phyloP scores from a whole-genome alignment of 768 basidiomycete genomes.

The Phlebiopsis flavidoalba region DNA sequence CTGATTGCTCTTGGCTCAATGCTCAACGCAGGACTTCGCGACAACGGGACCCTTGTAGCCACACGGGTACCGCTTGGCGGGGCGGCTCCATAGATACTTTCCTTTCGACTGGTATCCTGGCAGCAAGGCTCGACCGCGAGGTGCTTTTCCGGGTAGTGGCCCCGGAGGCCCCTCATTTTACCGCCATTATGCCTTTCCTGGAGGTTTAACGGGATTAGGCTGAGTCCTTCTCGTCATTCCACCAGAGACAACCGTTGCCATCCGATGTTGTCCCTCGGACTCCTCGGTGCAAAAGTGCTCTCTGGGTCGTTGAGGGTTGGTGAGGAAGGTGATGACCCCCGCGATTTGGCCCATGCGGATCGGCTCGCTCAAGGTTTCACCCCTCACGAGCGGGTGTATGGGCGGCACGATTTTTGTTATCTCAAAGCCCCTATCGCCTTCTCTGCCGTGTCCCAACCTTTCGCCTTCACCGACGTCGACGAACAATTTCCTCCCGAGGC shows the following conservation, averaged over 20 bases:
- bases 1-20: not conserved
- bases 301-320: slow-evolving; percentile 4
- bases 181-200: slow-evolving; percentile 12
- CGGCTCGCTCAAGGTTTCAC: not conserved
- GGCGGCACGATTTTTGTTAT: slow-evolving; percentile 15
- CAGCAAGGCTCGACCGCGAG: slow-evolving; percentile 18
- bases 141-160: slow-evolving; percentile 15
- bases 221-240: slow-evolving; percentile 20
- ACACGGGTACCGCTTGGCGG: slow-evolving; percentile 11
- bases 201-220: slow-evolving; percentile 13
- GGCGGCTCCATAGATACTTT: slow-evolving; percentile 16
- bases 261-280: not conserved
- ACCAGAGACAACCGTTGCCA: slow-evolving; percentile 1
- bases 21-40: not conserved
- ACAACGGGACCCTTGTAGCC: not conserved
- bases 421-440: slow-evolving; percentile 4
- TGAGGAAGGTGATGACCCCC: not conserved
- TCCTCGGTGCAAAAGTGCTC: slow-evolving; percentile 18
- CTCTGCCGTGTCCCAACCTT: slow-evolving; percentile 11
- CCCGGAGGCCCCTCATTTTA: slow-evolving; percentile 7
- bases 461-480: slow-evolving; percentile 13
- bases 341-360: not conserved
- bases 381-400: not conserved
- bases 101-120: slow-evolving; percentile 9
- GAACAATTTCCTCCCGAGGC: slow-evolving; percentile 13